Evolutionary conservation across 2,329 filamentous ascomycete genomes (phyloP), one percentile per base, ranked within the genome.

Genomic region (Cercospora sp.): DNA sequence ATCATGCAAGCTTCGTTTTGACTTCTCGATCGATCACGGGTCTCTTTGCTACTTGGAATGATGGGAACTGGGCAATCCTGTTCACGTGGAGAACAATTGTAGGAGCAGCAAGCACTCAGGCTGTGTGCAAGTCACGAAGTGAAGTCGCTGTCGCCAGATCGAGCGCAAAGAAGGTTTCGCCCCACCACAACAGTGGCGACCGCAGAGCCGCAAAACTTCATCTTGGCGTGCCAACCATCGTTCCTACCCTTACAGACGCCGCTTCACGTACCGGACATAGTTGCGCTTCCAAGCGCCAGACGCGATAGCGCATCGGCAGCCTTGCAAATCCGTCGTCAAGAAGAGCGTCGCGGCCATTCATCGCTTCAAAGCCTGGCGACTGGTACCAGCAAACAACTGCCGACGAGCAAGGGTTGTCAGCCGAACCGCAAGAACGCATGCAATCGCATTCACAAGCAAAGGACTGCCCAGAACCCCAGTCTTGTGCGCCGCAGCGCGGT

Each of bases 281-380:
- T 26, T 12, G 28, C 28, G 30, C 58, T 39, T 7, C 20, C 39
- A 60, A 60, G 58, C 58, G 58, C 58, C 58, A 63, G 48, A 53
- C 42, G 60, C 60, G 60, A 55, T 63, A 48, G 60, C 60, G 60
- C 45, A 48, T 48, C 48, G 60, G 60, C 42, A 51, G 60, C 30
- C 31, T 31, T 55, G 30, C 42, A 31, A 63, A 45, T 53, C 60
- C n/a, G 45, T 62, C 39, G 13, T 26, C 60, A 62, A 26, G 23
- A 59, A 59, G n/a, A 59, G 57, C 48, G 48, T 55, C 23, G 20
- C 48, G 48, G 48, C 48, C 48, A 55, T 55, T 28, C 48, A 55
- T 55, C 48, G 48, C 48, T 26, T 55, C 10, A 26, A 55, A 55
- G 48, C 48, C 48, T 55, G 36, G 36, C 36, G 36, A 42, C 36